Evolutionary conservation across 1,284 basidiomycete species (phyloP).

Genomic region (Apiotrichum gamsii): DNA sequence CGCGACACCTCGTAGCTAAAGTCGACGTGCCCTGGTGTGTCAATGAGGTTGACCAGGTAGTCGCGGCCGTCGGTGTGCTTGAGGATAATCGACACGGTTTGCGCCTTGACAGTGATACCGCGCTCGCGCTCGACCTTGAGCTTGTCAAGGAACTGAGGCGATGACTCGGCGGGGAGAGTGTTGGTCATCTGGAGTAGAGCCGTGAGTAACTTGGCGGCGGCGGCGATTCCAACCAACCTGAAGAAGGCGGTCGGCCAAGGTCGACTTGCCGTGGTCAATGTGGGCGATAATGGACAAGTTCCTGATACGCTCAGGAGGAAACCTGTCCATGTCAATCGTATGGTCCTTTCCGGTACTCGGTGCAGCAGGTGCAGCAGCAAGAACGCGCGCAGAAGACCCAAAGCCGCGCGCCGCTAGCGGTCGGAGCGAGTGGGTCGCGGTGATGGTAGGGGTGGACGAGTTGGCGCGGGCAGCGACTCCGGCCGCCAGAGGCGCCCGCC

Average conservation of each 20-base stretch:
- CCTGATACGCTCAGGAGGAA: conserved; percentile 66
- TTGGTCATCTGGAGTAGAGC: conserved; percentile 82
- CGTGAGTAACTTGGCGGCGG: conserved; percentile 7
- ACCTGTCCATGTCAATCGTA: conserved; percentile 59
- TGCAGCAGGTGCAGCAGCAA: neutral
- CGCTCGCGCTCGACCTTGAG: conserved; percentile 79
- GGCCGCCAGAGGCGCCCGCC: too few species aligned
- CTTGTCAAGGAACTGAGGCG: conserved; percentile 84
- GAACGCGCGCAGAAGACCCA: neutral
- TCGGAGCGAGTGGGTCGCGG: too few species aligned
- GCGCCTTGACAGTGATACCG: conserved; percentile 72
- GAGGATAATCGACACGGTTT: conserved; percentile 87
- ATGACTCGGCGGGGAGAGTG: conserved; percentile 63
- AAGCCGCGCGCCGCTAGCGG: conserved; percentile 4
- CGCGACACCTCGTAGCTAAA: conserved; percentile 95
- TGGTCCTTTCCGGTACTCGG: conserved; percentile 9
- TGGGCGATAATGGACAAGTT: conserved; percentile 95
- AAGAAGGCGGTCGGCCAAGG: conserved; percentile 74
- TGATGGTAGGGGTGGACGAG: too few species aligned
- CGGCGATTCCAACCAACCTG: conserved; percentile 52
- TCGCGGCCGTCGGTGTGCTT: conserved; percentile 53
- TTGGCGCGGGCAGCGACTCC: too few species aligned
- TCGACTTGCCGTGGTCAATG: conserved; percentile 88
- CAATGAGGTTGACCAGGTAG: conserved; percentile 89
- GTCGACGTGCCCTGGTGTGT: conserved; percentile 96